These are phyloP conservation scores for Cercospora zeae-maydis DNA, from an alignment of 2,329 filamentous ascomycete species.

Conservation along the genomic window DNA sequence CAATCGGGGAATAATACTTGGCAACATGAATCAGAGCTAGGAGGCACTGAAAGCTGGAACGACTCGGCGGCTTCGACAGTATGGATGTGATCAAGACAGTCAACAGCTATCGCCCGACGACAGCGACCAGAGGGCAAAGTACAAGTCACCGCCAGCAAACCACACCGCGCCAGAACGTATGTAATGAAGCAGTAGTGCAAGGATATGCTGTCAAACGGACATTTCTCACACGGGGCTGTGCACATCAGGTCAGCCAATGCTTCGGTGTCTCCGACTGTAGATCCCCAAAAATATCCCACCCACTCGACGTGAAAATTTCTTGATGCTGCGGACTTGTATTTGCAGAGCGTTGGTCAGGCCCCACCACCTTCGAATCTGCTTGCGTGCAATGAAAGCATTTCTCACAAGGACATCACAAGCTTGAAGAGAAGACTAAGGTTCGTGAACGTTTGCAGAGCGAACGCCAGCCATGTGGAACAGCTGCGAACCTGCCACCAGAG, in stretches of 20 bases:
- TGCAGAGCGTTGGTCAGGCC: slow-evolving; percentile 10
- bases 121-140: background rate
- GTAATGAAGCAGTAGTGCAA: slow-evolving; percentile 22
- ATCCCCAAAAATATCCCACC: slow-evolving; percentile 36
- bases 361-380: slow-evolving; percentile 9
- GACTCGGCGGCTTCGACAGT: too few relatives aligned
- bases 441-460: slow-evolving; percentile 16
- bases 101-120: too few relatives aligned
- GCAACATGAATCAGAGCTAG: slow-evolving; percentile 39
- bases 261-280: slow-evolving; percentile 23
- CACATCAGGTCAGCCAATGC: slow-evolving; percentile 29
- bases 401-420: slow-evolving; percentile 14
- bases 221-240: slow-evolving; percentile 47
- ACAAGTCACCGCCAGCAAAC: slow-evolving; percentile 9
- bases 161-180: slow-evolving; percentile 19
- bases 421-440: slow-evolving; percentile 11
- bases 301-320: slow-evolving; percentile 47
- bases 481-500: slow-evolving; percentile 19
- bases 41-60: slow-evolving; percentile 10
- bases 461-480: slow-evolving; percentile 16
- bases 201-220: slow-evolving; percentile 42
- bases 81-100: too few relatives aligned
- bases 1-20: slow-evolving; percentile 33
- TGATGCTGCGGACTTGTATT: slow-evolving; percentile 7
- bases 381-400: background rate